A percentile compares a stretch with the other conserved stretches of the same genome.
phyloP scores from a whole-genome alignment of 2,329 filamentous ascomycete species.

The Aureobasidium pullulans region DNA sequence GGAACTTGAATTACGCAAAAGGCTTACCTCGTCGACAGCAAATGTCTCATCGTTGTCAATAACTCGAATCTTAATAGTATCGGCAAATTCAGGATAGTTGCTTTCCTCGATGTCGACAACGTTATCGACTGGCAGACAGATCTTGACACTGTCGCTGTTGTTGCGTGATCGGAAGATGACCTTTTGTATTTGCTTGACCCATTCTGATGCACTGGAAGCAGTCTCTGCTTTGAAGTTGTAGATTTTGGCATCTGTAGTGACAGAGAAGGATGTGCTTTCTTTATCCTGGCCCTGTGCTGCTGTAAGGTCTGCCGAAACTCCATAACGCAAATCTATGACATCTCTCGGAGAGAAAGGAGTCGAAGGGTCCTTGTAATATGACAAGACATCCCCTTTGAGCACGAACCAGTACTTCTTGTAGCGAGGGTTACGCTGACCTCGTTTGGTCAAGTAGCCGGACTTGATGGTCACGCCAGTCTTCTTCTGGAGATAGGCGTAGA shows the following conservation, averaged over 20 bases:
- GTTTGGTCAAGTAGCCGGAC: slow-evolving; percentile 82
- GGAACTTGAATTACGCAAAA: neutral
- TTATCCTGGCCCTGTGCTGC: slow-evolving; percentile 62
- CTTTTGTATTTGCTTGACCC: slow-evolving; percentile 88
- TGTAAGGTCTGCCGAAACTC: slow-evolving; percentile 72
- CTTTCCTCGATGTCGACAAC: slow-evolving; percentile 90
- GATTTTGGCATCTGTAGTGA: slow-evolving; percentile 73
- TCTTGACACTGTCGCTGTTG: slow-evolving; percentile 94
- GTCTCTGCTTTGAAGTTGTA: slow-evolving; percentile 90
- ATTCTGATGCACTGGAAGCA: slow-evolving; percentile 80
- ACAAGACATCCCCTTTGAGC: slow-evolving; percentile 82
- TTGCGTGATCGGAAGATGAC: slow-evolving; percentile 95
- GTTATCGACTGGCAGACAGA: slow-evolving; percentile 80
- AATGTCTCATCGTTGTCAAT: slow-evolving; percentile 92
- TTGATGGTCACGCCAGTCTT: slow-evolving; percentile 70
- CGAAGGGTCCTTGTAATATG: slow-evolving; percentile 77
- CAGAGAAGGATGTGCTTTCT: slow-evolving; percentile 67
- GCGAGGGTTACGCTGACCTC: slow-evolving; percentile 77
- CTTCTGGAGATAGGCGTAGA: slow-evolving; percentile 94
- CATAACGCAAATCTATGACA: slow-evolving; percentile 86
- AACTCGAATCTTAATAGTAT: slow-evolving; percentile 88
- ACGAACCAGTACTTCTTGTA: slow-evolving; percentile 92
- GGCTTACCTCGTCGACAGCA: slow-evolving; percentile 78
- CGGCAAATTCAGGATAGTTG: slow-evolving; percentile 81
- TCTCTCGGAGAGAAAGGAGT: slow-evolving; percentile 88